A percentile compares a stretch with the other conserved stretches of the same genome.
Conservation (phyloP, 1,284 basidiomycete species). For the Hymenochaete sp. region DNA sequence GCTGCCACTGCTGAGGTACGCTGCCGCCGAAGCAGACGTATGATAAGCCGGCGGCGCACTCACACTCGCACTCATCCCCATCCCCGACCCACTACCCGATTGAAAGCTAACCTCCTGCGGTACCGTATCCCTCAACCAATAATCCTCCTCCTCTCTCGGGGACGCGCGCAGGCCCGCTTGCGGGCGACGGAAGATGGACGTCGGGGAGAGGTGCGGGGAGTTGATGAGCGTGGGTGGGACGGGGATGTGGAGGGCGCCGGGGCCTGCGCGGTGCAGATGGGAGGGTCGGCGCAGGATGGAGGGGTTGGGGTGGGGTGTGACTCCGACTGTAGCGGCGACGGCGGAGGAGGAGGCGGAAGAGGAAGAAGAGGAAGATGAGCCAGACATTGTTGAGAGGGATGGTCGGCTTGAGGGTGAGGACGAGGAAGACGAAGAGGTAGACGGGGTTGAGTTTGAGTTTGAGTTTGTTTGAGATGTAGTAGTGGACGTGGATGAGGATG, state of each 20-base stretch:
- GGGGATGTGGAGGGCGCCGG: slow-evolving; percentile 26
- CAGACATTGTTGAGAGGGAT: no score
- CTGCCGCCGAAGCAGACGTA: background rate
- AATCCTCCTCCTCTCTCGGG: slow-evolving; percentile 43
- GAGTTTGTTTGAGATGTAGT: background rate
- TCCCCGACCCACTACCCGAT: background rate
- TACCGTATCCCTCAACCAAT: slow-evolving; percentile 54
- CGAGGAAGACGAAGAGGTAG: background rate
- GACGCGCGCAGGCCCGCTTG: slow-evolving; percentile 23
- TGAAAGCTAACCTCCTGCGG: background rate
- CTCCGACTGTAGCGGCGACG: background rate
- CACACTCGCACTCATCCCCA: background rate
- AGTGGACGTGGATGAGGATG: background rate
- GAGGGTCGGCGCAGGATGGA: slow-evolving; percentile 1
- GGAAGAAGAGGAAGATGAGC: slow-evolving; percentile 4
- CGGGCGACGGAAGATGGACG: slow-evolving; percentile 38
- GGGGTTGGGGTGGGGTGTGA: background rate
- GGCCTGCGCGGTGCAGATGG: background rate
- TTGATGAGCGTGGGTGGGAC: slow-evolving; percentile 48
- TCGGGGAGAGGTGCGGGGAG: slow-evolving; percentile 44
- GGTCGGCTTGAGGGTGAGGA: background rate
- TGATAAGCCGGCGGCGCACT: background rate
- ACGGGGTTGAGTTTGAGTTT: background rate
- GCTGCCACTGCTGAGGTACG: no score
- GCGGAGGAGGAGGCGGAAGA: slow-evolving; percentile 1